Conservation (phyloP, 805 yeast species). For the Teunomyces panamensis region DNA sequence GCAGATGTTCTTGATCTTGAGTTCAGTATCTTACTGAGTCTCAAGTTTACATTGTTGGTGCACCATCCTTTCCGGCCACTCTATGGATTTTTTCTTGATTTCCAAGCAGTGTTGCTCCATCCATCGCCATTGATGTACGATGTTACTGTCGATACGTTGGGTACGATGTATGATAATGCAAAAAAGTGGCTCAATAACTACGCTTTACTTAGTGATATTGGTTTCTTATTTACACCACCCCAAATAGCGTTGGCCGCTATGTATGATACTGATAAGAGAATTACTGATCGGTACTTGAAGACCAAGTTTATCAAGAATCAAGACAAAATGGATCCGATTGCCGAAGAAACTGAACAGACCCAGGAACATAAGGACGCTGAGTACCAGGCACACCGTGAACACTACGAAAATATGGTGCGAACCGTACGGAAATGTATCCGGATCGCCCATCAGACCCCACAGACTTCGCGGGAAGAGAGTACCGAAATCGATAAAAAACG, state of each 20-base stretch:
- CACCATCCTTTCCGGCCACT: constrained; percentile 88
- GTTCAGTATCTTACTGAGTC: constrained; percentile 67
- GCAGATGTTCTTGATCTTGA: constrained; percentile 73
- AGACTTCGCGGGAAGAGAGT: constrained; percentile 60
- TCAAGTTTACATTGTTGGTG: constrained; percentile 75
- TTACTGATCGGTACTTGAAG: constrained; percentile 64
- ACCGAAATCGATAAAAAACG: constrained; percentile 61
- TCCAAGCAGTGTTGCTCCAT: constrained; percentile 57
- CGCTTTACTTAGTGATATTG: constrained; percentile 67
- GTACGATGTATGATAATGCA: constrained; percentile 68
- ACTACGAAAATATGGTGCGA: constrained; percentile 44
- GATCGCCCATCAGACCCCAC: constrained; percentile 38
- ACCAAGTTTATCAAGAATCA: constrained; percentile 45
- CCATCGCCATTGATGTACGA: constrained; percentile 45
- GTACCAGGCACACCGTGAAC: constrained; percentile 16
- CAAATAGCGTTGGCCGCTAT: constrained; percentile 91
- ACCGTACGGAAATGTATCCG: constrained; percentile 50
- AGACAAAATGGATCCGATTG: constrained; percentile 1
- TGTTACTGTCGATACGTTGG: constrained; percentile 50
- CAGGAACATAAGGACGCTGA: constrained; percentile 8
- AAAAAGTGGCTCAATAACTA: constrained; percentile 62
- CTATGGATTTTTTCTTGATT: constrained; percentile 93
- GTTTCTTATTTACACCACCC: constrained; percentile 84
- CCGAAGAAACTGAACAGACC: constrained; percentile 11
- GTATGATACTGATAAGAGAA: constrained; percentile 59